These are phyloP conservation scores for Hansenula lynferdii DNA, from an alignment of 1,139 yeast species.

Conservation along the genomic window DNA sequence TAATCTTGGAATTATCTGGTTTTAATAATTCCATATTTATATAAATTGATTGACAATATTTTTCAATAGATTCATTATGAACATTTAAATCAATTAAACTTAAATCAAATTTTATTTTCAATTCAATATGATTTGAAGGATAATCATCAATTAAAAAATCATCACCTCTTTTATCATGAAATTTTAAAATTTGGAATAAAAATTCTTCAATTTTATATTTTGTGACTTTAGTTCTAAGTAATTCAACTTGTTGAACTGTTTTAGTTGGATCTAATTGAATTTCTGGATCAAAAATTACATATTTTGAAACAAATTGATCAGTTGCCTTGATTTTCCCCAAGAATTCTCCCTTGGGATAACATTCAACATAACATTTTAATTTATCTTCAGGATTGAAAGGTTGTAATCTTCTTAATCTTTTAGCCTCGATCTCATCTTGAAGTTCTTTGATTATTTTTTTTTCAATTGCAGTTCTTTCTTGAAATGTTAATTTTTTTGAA, in stretches of 20 bases:
- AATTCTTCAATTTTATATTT: slow-evolving; percentile 8
- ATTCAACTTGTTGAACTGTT: background rate
- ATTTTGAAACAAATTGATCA: background rate
- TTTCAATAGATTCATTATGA: background rate
- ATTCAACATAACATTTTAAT: background rate
- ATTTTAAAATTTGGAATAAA: slow-evolving; percentile 6
- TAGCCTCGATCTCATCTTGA: background rate
- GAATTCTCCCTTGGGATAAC: slow-evolving; percentile 1
- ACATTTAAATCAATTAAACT: background rate
- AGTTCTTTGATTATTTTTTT: background rate
- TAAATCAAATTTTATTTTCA: slow-evolving; percentile 9
- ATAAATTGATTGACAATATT: background rate
- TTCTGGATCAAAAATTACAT: background rate
- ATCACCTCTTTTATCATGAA: slow-evolving; percentile 6
- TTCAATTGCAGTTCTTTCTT: background rate
- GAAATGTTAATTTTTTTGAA: background rate
- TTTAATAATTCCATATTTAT: slow-evolving; percentile 7
- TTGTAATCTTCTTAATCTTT: background rate
- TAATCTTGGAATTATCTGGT: background rate
- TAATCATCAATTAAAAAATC: background rate
- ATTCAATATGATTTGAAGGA: slow-evolving; percentile 8
- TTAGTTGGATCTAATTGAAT: background rate
- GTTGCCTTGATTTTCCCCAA: background rate
- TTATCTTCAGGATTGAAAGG: background rate
- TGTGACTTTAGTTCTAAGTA: slow-evolving; percentile 3